These are phyloP conservation scores for Suaeda aralocaspica DNA, from an alignment of 148 eudicot genomes.

Conservation along the genomic window DNA sequence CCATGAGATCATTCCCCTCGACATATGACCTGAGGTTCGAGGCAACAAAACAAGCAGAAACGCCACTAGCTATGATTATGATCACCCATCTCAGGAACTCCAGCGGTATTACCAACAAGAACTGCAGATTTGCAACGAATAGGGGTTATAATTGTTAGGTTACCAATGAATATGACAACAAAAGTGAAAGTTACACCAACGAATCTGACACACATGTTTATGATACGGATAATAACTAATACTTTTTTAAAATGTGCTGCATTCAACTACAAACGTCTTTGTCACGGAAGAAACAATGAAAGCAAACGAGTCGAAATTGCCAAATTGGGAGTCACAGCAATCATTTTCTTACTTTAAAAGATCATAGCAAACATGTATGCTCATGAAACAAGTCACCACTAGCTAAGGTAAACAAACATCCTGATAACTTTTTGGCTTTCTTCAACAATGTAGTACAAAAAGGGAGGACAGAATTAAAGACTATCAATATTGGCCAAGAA, in stretches of 20 bases:
- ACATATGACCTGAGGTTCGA: slow-evolving; percentile 60
- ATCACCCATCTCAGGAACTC: slow-evolving; percentile 79
- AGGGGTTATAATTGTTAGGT: slow-evolving; percentile 2
- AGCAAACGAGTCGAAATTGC: neutral
- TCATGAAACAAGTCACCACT: neutral
- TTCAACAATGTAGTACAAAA: too few relatives aligned
- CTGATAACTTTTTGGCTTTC: too few relatives aligned
- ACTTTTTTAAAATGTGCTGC: too few relatives aligned
- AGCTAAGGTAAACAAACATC: neutral
- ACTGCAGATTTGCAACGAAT: slow-evolving; percentile 36
- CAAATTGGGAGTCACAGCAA: neutral
- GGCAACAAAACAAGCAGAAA: slow-evolving; percentile 75
- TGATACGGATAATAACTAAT: neutral
- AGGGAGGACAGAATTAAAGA: too few relatives aligned
- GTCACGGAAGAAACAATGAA: neutral
- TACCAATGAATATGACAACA: neutral
- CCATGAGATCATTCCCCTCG: slow-evolving; percentile 48
- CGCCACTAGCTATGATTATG: slow-evolving; percentile 56
- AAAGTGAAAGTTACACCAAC: neutral
- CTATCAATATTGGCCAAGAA: neutral
- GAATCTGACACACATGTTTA: neutral
- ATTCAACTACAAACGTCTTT: neutral
- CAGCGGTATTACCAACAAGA: slow-evolving; percentile 74
- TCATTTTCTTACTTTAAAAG: neutral
- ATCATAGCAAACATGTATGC: neutral